Conservation (phyloP, 2,329 filamentous ascomycete species). For the Scopulariopsis brevicaulis region DNA sequence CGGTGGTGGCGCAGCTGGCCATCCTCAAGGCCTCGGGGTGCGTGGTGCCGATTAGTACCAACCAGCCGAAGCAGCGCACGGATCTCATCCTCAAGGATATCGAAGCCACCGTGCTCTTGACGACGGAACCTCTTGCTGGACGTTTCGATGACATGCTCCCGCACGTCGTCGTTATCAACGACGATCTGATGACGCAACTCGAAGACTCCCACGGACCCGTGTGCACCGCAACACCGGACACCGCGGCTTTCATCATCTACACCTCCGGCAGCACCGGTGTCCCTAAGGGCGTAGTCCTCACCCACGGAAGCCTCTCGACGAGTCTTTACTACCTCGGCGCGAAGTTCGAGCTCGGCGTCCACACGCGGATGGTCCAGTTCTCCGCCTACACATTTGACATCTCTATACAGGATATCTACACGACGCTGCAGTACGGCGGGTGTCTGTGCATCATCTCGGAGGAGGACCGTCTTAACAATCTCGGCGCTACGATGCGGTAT, state of each 20-base stretch:
- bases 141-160: too few relatives aligned
- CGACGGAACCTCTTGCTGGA: too few relatives aligned
- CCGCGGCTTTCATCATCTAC: constrained; percentile 41
- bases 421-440: constrained; percentile 12
- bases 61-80: background rate
- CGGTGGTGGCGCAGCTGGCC: background rate
- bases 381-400: constrained; percentile 11
- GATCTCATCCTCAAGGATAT: background rate
- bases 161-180: too few relatives aligned
- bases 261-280: constrained; percentile 54
- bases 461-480: constrained; percentile 22
- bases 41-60: background rate
- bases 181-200: too few relatives aligned
- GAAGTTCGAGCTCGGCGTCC: constrained; percentile 24
- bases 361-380: constrained; percentile 7
- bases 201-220: background rate
- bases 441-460: constrained; percentile 24
- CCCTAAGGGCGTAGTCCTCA: constrained; percentile 49
- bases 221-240: background rate
- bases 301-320: constrained; percentile 32
- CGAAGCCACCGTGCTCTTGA: too few relatives aligned
- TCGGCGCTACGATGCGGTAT: constrained; percentile 7
- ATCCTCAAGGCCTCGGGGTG: background rate
- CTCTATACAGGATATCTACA: constrained; percentile 7
- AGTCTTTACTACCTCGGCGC: constrained; percentile 29